These are phyloP conservation scores for Epichloe gansuensis DNA, from an alignment of 2,329 filamentous ascomycete genomes.

Conservation along the genomic window DNA sequence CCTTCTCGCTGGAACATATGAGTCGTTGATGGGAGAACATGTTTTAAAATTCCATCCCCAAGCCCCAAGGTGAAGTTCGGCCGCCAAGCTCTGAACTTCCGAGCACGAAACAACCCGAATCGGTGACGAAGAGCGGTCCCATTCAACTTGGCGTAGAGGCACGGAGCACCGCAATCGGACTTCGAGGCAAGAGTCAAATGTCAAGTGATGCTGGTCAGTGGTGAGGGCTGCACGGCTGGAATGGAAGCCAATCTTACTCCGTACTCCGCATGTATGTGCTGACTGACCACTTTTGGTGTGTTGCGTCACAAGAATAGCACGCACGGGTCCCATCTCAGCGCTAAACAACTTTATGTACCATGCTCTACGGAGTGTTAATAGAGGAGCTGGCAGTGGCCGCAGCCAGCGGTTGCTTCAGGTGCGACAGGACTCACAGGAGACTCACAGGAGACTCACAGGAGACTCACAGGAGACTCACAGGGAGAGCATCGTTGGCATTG, in stretches of 20 bases:
- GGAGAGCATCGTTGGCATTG: too few relatives aligned
- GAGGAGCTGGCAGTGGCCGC: too few relatives aligned
- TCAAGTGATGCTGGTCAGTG: neutral
- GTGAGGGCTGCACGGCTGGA: neutral
- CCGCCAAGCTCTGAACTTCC: too few relatives aligned
- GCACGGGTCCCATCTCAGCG: neutral
- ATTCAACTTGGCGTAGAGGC: neutral
- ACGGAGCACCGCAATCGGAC: neutral
- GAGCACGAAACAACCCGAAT: too few relatives aligned
- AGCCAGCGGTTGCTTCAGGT: too few relatives aligned
- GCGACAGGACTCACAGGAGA: too few relatives aligned
- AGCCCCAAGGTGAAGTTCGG: neutral
- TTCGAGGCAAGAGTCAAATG: neutral
- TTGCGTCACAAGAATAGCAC: conserved; percentile 2
- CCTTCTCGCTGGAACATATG: neutral
- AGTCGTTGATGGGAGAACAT: neutral
- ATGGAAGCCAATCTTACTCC: neutral
- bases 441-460: too few relatives aligned
- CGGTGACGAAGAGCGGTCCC: neutral
- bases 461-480: too few relatives aligned
- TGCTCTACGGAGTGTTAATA: too few relatives aligned
- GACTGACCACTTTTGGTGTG: neutral
- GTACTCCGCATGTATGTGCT: too few relatives aligned
- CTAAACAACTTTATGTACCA: neutral
- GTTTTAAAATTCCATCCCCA: neutral